Conservation (phyloP, 148 eudicot genomes). For the Rhododendron mucronatum region DNA sequence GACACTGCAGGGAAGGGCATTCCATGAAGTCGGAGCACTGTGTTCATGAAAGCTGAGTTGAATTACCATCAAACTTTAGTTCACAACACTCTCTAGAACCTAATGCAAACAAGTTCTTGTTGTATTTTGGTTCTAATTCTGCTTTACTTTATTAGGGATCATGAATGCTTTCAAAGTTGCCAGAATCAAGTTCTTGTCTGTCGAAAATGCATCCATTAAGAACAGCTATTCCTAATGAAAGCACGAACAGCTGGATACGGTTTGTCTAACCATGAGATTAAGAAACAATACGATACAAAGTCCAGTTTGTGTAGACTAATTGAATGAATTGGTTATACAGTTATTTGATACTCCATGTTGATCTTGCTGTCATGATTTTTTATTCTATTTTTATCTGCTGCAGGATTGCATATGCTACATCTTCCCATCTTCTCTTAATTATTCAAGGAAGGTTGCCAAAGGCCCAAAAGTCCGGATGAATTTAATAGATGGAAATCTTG, state of each 20-base stretch:
- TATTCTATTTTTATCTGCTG: conserved; percentile 5
- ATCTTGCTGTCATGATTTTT: conserved; percentile 17
- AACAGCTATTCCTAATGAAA: not conserved
- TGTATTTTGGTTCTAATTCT: not conserved
- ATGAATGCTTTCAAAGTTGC: not conserved
- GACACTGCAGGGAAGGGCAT: not conserved
- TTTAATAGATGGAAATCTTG: conserved; percentile 43
- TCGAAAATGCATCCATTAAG: not conserved
- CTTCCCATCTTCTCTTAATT: conserved; percentile 25
- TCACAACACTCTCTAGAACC: not conserved
- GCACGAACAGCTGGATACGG: not conserved
- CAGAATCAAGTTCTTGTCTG: not conserved
- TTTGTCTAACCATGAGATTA: not conserved
- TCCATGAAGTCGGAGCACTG: not conserved
- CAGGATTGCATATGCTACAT: conserved; percentile 24
- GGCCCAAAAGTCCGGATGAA: conserved; percentile 36
- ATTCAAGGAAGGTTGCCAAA: conserved; percentile 23
- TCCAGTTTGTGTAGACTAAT: not conserved
- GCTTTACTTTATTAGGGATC: not conserved
- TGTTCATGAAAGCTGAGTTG: not conserved
- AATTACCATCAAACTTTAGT: not conserved
- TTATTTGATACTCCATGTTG: not conserved
- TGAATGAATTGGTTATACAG: not conserved
- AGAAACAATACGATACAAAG: not conserved
- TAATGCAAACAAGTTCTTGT: not conserved